phyloP scores from a whole-genome alignment of 768 basidiomycete genomes.

The Phaeotremella skinneri region DNA sequence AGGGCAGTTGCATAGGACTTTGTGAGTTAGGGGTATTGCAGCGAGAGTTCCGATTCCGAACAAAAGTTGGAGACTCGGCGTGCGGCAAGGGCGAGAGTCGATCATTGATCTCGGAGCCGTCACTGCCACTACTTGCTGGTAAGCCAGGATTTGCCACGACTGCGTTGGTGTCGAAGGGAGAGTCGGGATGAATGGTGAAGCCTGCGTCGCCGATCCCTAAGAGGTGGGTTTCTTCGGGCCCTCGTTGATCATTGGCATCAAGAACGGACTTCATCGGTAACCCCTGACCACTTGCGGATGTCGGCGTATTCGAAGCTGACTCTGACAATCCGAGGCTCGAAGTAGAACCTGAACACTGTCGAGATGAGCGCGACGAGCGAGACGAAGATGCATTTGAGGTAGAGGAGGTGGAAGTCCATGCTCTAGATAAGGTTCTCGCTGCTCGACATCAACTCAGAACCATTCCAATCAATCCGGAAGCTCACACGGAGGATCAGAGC shows the following conservation, averaged over 20 bases:
- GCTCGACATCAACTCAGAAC: neutral
- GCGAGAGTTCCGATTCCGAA: neutral
- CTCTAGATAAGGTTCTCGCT: neutral
- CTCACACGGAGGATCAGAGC: neutral
- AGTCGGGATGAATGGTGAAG: neutral
- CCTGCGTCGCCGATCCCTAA: too few relatives aligned
- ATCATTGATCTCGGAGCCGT: constrained; percentile 5
- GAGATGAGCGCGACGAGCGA: neutral
- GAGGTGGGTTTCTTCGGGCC: too few relatives aligned
- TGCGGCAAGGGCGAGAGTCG: constrained; percentile 1
- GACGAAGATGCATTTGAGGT: neutral
- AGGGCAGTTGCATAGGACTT: neutral
- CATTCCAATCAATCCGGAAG: neutral
- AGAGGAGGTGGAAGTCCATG: neutral
- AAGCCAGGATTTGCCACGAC: neutral
- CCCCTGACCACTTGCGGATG: neutral
- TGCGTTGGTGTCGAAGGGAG: neutral
- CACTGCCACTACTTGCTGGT: neutral
- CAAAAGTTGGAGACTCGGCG: neutral
- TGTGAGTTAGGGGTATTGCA: neutral
- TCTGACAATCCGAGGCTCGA: neutral
- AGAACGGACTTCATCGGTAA: neutral
- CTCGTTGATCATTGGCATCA: neutral
- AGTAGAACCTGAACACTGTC: neutral
- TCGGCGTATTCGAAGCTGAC: neutral